Evolutionary conservation across 208 protist species (phyloP).

Genomic region (Strigomonas culicis): DNA sequence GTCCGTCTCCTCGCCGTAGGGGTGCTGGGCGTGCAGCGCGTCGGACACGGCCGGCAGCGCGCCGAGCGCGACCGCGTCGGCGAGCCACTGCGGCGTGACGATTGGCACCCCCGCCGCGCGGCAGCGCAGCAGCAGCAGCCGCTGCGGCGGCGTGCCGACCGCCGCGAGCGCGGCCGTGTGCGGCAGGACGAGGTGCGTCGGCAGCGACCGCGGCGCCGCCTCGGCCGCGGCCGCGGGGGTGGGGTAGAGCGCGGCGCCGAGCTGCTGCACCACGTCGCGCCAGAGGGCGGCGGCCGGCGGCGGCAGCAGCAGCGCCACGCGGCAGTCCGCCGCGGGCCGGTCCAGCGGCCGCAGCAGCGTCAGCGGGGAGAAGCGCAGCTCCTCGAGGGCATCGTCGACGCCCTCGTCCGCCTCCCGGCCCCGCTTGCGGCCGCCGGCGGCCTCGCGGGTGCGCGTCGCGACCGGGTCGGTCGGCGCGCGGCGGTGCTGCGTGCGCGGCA

Average conservation of each 20-base stretch:
- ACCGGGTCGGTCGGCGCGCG: too few species aligned
- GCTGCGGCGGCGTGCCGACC: too few species aligned
- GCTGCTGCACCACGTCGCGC: constrained; percentile 55
- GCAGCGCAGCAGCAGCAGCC: constrained; percentile 40
- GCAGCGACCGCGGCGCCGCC: constrained; percentile 15
- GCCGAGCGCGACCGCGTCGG: constrained; percentile 58
- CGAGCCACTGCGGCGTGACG: constrained; percentile 63
- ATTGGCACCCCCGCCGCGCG: constrained; percentile 60
- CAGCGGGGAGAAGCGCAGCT: too few species aligned
- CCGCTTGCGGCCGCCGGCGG: too few species aligned
- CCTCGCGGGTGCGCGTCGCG: too few species aligned
- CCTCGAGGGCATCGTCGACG: too few species aligned
- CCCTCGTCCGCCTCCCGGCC: too few species aligned
- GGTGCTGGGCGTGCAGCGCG: constrained; percentile 25
- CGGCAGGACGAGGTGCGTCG: constrained; percentile 10
- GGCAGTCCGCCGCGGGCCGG: too few species aligned
- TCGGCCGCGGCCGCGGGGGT: not conserved
- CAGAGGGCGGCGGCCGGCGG: constrained; percentile 21
- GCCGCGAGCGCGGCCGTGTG: constrained; percentile 35
- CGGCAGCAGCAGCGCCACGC: too few species aligned
- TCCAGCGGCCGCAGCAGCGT: too few species aligned
- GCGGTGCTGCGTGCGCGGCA: too few species aligned
- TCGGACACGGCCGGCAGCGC: constrained; percentile 36
- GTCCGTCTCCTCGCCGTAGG: constrained; percentile 18
- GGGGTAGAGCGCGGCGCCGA: constrained; percentile 26